Evolutionary conservation across 139 green algal genomes (phyloP).

Genomic region (Trebouxia sp.): DNA sequence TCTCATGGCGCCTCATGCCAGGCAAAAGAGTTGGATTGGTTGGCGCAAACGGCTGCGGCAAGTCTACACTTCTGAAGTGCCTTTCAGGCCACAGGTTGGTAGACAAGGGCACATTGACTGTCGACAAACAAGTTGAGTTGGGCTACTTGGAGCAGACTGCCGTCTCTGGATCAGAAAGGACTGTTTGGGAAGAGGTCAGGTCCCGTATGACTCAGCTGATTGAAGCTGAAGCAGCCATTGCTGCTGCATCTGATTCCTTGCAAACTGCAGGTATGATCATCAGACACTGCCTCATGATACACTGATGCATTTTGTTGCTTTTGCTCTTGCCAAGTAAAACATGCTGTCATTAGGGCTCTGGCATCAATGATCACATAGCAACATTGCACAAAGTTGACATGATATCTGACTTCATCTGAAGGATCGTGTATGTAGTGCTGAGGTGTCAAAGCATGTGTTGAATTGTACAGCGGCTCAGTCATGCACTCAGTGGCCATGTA

Average conservation of each 20-base stretch:
- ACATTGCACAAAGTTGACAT: no score
- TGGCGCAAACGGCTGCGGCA: slow-evolving; percentile 68
- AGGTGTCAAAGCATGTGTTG: no score
- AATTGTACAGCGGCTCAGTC: no score
- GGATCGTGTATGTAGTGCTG: no score
- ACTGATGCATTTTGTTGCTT: no score
- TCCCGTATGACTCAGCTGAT: slow-evolving; percentile 54
- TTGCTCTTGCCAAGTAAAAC: no score
- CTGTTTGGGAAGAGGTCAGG: slow-evolving; percentile 66
- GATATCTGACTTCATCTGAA: no score
- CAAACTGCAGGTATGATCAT: slow-evolving; percentile 30
- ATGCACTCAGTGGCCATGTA: no score
- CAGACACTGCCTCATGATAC: no score
- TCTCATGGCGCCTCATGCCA: slow-evolving; percentile 54
- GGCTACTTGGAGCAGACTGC: slow-evolving; percentile 71
- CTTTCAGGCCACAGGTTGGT: slow-evolving; percentile 42
- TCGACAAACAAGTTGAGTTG: slow-evolving; percentile 46
- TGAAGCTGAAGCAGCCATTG: slow-evolving; percentile 45
- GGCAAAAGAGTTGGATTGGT: slow-evolving; percentile 62
- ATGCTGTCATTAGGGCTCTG: no score
- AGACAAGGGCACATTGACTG: slow-evolving; percentile 40
- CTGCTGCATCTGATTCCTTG: slow-evolving; percentile 32
- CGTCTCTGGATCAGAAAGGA: slow-evolving; percentile 55
- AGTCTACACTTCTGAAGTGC: slow-evolving; percentile 62
- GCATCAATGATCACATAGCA: no score